Evolutionary conservation across 768 basidiomycete species (phyloP), one percentile per base, ranked within the genome.

Genomic region (Trametopsis cervina): DNA sequence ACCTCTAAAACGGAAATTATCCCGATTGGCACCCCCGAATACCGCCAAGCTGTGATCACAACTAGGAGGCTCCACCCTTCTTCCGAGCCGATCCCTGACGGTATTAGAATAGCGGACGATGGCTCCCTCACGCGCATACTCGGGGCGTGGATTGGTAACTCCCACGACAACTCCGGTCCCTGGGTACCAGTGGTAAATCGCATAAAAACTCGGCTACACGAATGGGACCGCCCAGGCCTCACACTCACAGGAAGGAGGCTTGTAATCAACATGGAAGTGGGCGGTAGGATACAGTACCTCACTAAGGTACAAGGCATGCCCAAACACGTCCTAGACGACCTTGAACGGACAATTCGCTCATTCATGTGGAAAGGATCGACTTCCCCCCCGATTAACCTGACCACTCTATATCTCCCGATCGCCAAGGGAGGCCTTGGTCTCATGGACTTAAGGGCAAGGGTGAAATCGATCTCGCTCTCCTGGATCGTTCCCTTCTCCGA

Each of bases 231-330:
- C 27, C 15, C 27, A 0, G 11, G 49, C 4, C 65, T 64, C 0
- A 61, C 63, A 0, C 26, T 66, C 0, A 48, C 57, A 0, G 56
- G 54, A 0, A 50, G 51, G 7, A 5, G 36, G 1, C 38, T 59
- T 0, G 60, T 64, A 0, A 18, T 60, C 0, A 61, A 66, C 36
- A 57, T 62, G 40, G 40, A 42, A 0, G 41, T 62, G 0, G 62
- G 63, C 0, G 61, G 57, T 0, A 56, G 58, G 50, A 60, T 64
- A 0, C 67, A 69, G 49, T 69, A 63, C 54, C 57, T 66, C 0
- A 60, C 60, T 0, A 53, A 51, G n/a, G 65, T 64, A 0, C 66
- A 66, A 37, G 61, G 60, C 0, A 68, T 68, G 65, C 66, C 64
- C 2, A 20, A 39, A 1, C 23, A 50, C 0, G 40, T 61, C 0